Percentiles rank a stretch among this genome's conserved stretches.
Conservation (phyloP, 2,329 filamentous ascomycete species). For the Zasmidium cellare region DNA sequence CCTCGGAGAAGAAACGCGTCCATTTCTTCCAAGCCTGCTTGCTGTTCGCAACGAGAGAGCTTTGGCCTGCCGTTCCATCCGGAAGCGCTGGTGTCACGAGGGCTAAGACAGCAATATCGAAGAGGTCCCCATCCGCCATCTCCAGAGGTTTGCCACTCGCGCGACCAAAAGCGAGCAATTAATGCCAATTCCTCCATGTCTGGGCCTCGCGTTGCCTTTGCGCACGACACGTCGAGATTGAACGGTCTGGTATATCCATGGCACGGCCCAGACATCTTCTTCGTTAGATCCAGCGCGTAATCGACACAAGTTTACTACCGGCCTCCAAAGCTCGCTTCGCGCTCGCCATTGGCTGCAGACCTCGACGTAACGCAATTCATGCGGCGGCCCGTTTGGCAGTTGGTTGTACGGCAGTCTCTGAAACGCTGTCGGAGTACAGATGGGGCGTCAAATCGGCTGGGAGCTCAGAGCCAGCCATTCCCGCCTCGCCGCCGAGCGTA, state of each 20-base stretch:
- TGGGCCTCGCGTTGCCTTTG: neutral
- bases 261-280: slow-evolving; percentile 1
- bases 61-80: slow-evolving; percentile 14
- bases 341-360: neutral
- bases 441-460: slow-evolving; percentile 9
- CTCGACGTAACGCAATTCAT: slow-evolving; percentile 12
- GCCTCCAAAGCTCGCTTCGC: slow-evolving; percentile 1
- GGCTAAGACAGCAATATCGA: slow-evolving; percentile 14
- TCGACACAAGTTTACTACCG: neutral
- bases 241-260: neutral
- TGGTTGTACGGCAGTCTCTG: slow-evolving; percentile 13
- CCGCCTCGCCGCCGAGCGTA: slow-evolving; percentile 6
- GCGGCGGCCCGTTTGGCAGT: slow-evolving; percentile 13
- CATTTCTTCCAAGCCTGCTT: slow-evolving; percentile 1
- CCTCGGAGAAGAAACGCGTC: neutral
- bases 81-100: slow-evolving; percentile 20
- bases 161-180: slow-evolving; percentile 1
- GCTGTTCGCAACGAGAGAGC: neutral
- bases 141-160: slow-evolving; percentile 18
- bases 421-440: slow-evolving; percentile 13
- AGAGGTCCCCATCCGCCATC: slow-evolving; percentile 2
- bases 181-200: neutral
- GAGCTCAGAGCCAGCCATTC: slow-evolving; percentile 17
- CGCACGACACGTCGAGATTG: slow-evolving; percentile 2
- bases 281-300: neutral